These are phyloP conservation scores for Barnettozyma populi DNA, from an alignment of 805 yeast species.

Conservation along the genomic window DNA sequence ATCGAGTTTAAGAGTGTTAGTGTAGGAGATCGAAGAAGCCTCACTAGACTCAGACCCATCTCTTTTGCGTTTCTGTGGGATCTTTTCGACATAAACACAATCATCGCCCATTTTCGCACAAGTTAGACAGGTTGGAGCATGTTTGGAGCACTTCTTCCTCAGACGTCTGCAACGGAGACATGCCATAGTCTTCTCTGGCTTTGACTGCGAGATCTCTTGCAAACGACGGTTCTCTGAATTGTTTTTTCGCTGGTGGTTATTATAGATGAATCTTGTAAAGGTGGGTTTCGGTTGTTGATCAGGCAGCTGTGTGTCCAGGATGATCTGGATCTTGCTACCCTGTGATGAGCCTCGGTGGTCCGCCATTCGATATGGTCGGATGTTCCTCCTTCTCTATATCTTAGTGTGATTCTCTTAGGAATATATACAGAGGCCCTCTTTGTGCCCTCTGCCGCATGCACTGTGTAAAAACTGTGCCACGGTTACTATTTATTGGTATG, in stretches of 20 bases:
- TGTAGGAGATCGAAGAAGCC: neutral
- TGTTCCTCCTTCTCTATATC: neutral
- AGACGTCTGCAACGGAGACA: slow-evolving; percentile 9
- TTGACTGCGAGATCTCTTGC: slow-evolving; percentile 2
- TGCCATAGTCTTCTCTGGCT: slow-evolving; percentile 5
- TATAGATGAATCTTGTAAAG: slow-evolving; percentile 14
- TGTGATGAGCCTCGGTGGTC: neutral
- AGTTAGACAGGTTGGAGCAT: slow-evolving; percentile 32
- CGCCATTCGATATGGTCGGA: neutral
- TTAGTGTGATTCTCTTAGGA: neutral
- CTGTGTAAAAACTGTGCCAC: neutral
- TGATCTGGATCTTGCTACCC: neutral
- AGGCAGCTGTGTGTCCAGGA: neutral
- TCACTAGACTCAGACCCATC: neutral
- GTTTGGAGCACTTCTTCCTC: slow-evolving; percentile 11
- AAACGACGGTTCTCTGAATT: slow-evolving; percentile 1
- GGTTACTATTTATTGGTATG: neutral
- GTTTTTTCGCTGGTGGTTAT: slow-evolving; percentile 13
- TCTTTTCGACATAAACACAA: slow-evolving; percentile 24
- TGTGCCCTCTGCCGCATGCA: neutral
- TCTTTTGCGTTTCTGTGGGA: slow-evolving; percentile 1
- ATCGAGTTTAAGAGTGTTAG: neutral
- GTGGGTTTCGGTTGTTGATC: neutral
- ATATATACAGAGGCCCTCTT: neutral
- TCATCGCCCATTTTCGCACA: slow-evolving; percentile 39